Conservation (phyloP, 768 basidiomycete genomes). For the Mycena alexandri region DNA sequence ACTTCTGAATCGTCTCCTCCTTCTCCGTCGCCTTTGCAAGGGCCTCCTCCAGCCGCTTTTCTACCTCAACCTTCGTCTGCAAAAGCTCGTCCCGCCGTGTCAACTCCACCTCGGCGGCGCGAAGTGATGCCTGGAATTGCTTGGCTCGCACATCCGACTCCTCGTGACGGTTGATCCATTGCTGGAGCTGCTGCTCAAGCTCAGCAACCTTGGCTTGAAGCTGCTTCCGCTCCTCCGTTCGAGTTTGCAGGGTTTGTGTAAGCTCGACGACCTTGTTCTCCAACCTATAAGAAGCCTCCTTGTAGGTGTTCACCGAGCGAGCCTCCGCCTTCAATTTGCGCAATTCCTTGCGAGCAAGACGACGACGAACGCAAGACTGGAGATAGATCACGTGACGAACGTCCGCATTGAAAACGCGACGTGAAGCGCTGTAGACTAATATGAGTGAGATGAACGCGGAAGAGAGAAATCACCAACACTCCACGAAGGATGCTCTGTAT, state of each 20-base stretch:
- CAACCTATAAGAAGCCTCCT: conserved; percentile 96
- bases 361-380: conserved; percentile 93
- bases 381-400: conserved; percentile 83
- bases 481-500: conserved; percentile 92
- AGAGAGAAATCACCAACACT: conserved; percentile 67
- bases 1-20: conserved; percentile 84
- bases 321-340: conserved; percentile 90
- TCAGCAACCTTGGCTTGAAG: conserved; percentile 80
- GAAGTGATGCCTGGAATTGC: conserved; percentile 77
- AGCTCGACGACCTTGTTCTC: conserved; percentile 99
- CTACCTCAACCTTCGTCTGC: conserved; percentile 80
- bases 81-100: conserved; percentile 81
- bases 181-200: conserved; percentile 87
- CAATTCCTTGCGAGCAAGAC: conserved; percentile 88
- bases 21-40: conserved; percentile 80
- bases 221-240: conserved; percentile 92
- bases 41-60: conserved; percentile 85
- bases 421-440: conserved; percentile 59
- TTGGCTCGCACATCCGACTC: conserved; percentile 84
- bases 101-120: conserved; percentile 77
- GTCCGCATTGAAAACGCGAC: conserved; percentile 68
- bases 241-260: conserved; percentile 91
- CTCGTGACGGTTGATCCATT: conserved; percentile 90
- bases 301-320: conserved; percentile 97
- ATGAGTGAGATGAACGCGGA: conserved; percentile 24